These are phyloP conservation scores for Tulasnella sp. DNA, from an alignment of 768 basidiomycete genomes.

Conservation along the genomic window DNA sequence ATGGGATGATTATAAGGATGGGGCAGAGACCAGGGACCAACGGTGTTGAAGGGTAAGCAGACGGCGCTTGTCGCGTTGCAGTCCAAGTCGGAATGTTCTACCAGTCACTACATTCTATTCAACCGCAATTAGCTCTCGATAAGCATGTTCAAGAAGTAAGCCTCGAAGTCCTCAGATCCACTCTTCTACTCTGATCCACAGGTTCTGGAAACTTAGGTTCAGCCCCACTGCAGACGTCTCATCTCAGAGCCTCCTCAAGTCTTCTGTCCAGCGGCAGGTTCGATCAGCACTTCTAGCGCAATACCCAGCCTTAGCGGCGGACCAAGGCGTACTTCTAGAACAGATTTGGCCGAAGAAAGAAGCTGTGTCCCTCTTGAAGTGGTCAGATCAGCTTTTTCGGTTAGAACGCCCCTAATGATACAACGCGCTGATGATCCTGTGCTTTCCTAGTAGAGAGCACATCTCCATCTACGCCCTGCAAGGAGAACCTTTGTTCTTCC, in stretches of 20 bases:
- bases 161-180: neutral
- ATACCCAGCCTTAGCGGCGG: constrained; percentile 46
- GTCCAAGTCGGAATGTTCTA: constrained; percentile 16
- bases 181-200: neutral
- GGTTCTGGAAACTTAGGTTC: constrained; percentile 28
- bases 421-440: constrained; percentile 21
- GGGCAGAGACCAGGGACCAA: neutral
- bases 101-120: constrained; percentile 1
- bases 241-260: constrained; percentile 83
- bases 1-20: neutral
- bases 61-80: constrained; percentile 10
- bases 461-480: constrained; percentile 86
- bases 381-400: constrained; percentile 37
- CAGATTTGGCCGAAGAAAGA: constrained; percentile 99
- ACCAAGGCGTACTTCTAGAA: constrained; percentile 72
- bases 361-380: constrained; percentile 83
- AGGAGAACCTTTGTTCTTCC: constrained; percentile 83
- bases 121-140: neutral
- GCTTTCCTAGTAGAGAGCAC: constrained; percentile 68
- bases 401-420: neutral
- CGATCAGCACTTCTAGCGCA: constrained; percentile 69
- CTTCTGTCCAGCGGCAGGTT: constrained; percentile 85
- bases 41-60: constrained; percentile 2
- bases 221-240: constrained; percentile 59
- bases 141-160: constrained; percentile 12